These are phyloP conservation scores for Trypanosoma cruzi DNA, from an alignment of 208 protist species.

Conservation along the genomic window DNA sequence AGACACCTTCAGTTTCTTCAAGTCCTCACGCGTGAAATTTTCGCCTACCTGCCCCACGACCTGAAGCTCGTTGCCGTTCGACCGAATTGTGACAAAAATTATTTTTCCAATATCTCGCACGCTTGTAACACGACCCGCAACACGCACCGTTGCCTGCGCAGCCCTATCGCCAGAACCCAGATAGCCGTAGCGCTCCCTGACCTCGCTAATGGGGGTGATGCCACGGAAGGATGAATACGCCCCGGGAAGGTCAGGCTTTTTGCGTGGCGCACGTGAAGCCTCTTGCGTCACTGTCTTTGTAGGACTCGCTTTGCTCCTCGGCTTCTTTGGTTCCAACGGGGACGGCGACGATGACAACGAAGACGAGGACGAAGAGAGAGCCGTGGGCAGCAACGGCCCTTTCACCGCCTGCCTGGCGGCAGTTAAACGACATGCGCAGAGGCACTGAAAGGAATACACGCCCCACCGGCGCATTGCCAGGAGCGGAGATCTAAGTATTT, in stretches of 20 bases:
- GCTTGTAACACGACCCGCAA: conserved; percentile 75
- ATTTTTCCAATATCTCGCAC: conserved; percentile 86
- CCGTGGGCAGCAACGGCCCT: background rate
- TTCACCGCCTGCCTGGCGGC: background rate
- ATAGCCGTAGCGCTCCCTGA: conserved; percentile 45
- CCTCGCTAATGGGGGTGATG: conserved; percentile 47
- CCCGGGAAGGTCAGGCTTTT: conserved; percentile 38
- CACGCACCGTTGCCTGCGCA: conserved; percentile 27
- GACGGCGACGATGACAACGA: background rate
- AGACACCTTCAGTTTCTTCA: conserved; percentile 47
- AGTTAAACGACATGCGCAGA: conserved; percentile 3
- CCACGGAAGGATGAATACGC: conserved; percentile 71
- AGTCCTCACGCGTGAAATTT: conserved; percentile 46
- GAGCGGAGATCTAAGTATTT: background rate
- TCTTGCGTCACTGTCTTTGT: background rate
- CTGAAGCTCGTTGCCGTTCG: conserved; percentile 66
- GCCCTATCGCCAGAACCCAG: conserved; percentile 35
- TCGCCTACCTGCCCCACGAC: conserved; percentile 62
- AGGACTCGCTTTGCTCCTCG: background rate
- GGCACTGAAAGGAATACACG: background rate
- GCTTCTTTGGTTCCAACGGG: background rate
- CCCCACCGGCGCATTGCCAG: conserved; percentile 14
- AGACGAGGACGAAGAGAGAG: too few relatives aligned
- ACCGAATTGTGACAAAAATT: conserved; percentile 79
- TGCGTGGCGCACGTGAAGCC: conserved; percentile 25